Evolutionary conservation across 805 yeast species (phyloP).

Genomic region (Komagataella pseudopastoris): DNA sequence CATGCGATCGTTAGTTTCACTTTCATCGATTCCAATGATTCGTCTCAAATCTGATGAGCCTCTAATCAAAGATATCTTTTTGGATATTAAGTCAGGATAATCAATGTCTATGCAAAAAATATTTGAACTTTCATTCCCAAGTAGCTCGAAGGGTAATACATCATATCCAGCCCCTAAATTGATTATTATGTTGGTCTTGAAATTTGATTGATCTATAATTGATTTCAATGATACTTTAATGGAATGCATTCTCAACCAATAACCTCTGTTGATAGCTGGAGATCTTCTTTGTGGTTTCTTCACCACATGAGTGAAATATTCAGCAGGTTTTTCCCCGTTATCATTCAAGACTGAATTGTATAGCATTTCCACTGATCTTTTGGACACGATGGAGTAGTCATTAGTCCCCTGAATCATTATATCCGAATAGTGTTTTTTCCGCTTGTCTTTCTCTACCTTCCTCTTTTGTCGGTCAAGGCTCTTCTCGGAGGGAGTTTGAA

Average conservation of each 20-base stretch:
- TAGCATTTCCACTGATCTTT: constrained; percentile 62
- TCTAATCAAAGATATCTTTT: constrained; percentile 39
- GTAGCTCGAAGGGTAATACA: constrained; percentile 41
- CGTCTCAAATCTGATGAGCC: constrained; percentile 29
- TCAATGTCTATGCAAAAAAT: constrained; percentile 57
- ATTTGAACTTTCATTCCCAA: constrained; percentile 18
- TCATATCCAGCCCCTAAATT: constrained; percentile 76
- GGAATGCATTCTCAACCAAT: constrained; percentile 70
- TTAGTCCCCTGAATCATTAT: constrained; percentile 74
- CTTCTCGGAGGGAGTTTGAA: not conserved
- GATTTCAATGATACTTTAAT: constrained; percentile 37
- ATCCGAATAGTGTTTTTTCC: constrained; percentile 41
- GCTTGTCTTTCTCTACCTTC: constrained; percentile 24
- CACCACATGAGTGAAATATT: constrained; percentile 58
- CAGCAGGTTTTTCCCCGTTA: constrained; percentile 14
- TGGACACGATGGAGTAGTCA: constrained; percentile 72
- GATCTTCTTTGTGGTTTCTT: constrained; percentile 53
- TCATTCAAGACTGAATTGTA: constrained; percentile 20
- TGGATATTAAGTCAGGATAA: constrained; percentile 52
- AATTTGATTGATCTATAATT: constrained; percentile 21
- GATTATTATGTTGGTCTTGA: constrained; percentile 23
- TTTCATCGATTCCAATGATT: constrained; percentile 25
- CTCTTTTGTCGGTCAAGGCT: constrained; percentile 2
- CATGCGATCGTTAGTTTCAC: constrained; percentile 1
- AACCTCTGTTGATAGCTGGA: constrained; percentile 73